Conservation (phyloP, 2,329 filamentous ascomycete species). For the Trichoderma afroharzianum region DNA sequence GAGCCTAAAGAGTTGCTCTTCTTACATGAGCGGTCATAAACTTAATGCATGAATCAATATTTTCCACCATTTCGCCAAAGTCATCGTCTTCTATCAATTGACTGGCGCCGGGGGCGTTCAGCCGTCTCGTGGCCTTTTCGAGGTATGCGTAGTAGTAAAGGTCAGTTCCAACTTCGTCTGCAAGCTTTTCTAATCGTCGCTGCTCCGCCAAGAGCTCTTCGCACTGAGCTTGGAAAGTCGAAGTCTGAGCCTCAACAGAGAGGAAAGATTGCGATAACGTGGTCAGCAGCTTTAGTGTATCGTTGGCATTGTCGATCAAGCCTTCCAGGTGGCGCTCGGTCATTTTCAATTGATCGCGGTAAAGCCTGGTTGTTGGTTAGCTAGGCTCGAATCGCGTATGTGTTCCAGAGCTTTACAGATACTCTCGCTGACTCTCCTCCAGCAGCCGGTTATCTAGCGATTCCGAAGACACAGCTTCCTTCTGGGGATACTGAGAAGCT, state of each 20-base stretch:
- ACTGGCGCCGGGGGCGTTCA: constrained; percentile 88
- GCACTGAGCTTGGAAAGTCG: constrained; percentile 89
- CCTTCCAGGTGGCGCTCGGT: constrained; percentile 79
- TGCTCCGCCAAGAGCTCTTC: constrained; percentile 83
- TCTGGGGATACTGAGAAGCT: constrained; percentile 26
- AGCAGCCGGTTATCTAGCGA: constrained; percentile 64
- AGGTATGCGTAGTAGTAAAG: constrained; percentile 94
- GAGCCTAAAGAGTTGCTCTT: background rate
- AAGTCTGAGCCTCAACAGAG: constrained; percentile 83
- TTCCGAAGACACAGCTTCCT: constrained; percentile 23
- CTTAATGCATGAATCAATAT: constrained; percentile 83
- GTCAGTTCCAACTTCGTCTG: constrained; percentile 81
- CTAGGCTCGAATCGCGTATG: background rate
- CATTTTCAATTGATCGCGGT: constrained; percentile 74
- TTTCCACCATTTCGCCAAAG: constrained; percentile 83
- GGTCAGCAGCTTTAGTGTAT: constrained; percentile 71
- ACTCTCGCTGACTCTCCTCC: constrained; percentile 79
- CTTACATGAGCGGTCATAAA: constrained; percentile 87
- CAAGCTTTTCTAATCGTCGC: constrained; percentile 70
- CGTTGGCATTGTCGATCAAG: constrained; percentile 72
- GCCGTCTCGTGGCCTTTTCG: constrained; percentile 80
- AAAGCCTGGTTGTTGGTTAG: constrained; percentile 53
- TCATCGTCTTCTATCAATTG: constrained; percentile 79
- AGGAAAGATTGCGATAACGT: constrained; percentile 82
- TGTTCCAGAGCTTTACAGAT: constrained; percentile 56